Conservation (phyloP, 1,284 basidiomycete genomes). For the Cryptococcus sp. region DNA sequence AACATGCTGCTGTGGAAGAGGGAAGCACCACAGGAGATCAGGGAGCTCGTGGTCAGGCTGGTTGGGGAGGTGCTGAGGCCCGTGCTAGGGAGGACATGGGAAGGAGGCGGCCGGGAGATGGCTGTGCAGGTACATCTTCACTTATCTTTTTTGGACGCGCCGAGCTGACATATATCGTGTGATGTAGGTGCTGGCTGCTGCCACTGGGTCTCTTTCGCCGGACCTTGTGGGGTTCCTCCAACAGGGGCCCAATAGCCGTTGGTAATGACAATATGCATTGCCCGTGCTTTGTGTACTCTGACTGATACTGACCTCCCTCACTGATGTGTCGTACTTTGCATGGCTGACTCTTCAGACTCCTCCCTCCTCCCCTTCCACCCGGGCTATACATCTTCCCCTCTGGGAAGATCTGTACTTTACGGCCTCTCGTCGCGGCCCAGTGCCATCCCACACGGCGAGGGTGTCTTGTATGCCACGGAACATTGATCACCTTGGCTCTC, state of each 20-base stretch:
- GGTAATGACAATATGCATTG: constrained; percentile 3
- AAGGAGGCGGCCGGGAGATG: constrained; percentile 74
- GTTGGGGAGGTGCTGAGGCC: constrained; percentile 63
- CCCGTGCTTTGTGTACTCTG: no score
- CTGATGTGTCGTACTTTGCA: not conserved
- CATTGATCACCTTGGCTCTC: constrained; percentile 23
- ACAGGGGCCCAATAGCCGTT: constrained; percentile 21
- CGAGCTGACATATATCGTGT: not conserved
- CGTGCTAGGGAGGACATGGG: constrained; percentile 75
- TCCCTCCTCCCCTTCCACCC: not conserved
- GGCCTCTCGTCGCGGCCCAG: constrained; percentile 9
- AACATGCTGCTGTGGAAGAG: constrained; percentile 74
- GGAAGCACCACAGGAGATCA: constrained; percentile 62
- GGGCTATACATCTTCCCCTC: not conserved
- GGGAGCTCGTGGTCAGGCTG: constrained; percentile 59
- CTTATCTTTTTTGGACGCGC: constrained; percentile 14
- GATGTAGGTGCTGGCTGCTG: constrained; percentile 20
- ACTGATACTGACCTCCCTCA: not conserved
- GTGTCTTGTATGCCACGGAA: constrained; percentile 13
- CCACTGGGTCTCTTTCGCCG: constrained; percentile 21
- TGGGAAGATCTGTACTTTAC: not conserved
- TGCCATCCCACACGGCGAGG: constrained; percentile 13
- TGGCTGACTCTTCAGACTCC: not conserved
- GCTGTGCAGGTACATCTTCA: constrained; percentile 59
- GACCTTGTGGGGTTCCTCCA: constrained; percentile 32